Percentiles rank a stretch among this genome's conserved stretches.
These are phyloP conservation scores for Picochlorum costavermella DNA, from an alignment of 139 green algal species.

Conservation along the genomic window DNA sequence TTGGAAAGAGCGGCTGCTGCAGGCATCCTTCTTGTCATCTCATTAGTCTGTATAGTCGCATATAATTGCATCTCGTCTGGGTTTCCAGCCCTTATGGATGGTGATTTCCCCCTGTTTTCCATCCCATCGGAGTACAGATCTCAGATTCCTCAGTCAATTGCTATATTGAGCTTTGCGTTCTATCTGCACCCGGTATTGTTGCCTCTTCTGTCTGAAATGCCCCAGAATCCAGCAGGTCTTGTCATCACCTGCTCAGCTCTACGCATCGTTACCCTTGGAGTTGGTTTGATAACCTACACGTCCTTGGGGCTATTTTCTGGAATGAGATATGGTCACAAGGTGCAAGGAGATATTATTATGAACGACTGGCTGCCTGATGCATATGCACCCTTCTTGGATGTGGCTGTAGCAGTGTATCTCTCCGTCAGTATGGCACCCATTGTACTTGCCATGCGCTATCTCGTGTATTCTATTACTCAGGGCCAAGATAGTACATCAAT, in stretches of 20 bases:
- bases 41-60: constrained; percentile 41
- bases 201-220: constrained; percentile 49
- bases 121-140: constrained; percentile 2
- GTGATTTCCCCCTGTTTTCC: constrained; percentile 50
- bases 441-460: constrained; percentile 19
- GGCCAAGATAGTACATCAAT: constrained; percentile 28
- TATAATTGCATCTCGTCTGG: constrained; percentile 12
- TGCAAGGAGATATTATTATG: constrained; percentile 38
- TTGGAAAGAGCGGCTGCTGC: constrained; percentile 55
- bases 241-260: constrained; percentile 20
- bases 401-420: constrained; percentile 30
- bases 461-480: constrained; percentile 15
- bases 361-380: constrained; percentile 38
- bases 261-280: constrained; percentile 26
- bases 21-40: constrained; percentile 53
- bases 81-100: constrained; percentile 52
- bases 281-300: constrained; percentile 27
- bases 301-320: constrained; percentile 40
- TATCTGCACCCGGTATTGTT: constrained; percentile 51
- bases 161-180: constrained; percentile 47
- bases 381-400: constrained; percentile 27
- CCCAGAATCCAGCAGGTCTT: constrained; percentile 20
- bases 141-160: constrained; percentile 35
- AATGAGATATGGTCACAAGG: constrained; percentile 33
- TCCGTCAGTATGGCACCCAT: constrained; percentile 40